Conservation (phyloP, 1,284 basidiomycete species). For the Phlebopus sp. region DNA sequence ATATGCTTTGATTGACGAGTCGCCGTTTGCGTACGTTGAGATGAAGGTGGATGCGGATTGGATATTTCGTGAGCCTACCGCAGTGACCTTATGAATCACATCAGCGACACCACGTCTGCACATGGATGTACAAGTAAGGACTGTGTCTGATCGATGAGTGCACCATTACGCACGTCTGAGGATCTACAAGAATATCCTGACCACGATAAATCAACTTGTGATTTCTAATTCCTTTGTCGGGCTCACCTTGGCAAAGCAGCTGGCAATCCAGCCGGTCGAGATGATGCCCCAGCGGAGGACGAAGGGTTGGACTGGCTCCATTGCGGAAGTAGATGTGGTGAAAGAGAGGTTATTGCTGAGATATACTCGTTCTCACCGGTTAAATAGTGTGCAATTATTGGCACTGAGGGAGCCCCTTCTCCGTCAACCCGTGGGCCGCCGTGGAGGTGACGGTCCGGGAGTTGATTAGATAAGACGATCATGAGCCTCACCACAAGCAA, state of each 20-base stretch:
- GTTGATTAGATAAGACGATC: constrained; percentile 15
- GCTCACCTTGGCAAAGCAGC: constrained; percentile 42
- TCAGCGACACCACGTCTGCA: constrained; percentile 67
- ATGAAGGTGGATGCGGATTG: constrained; percentile 76
- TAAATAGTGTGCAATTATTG: constrained; percentile 7
- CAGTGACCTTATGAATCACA: constrained; percentile 72
- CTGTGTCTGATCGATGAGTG: background rate
- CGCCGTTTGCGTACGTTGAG: constrained; percentile 45
- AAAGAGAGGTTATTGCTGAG: constrained; percentile 5
- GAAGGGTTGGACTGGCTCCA: constrained; percentile 30
- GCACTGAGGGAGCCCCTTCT: background rate
- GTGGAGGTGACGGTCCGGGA: constrained; percentile 11
- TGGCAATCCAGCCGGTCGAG: constrained; percentile 49
- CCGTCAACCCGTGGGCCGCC: constrained; percentile 9
- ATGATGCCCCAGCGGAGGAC: constrained; percentile 58
- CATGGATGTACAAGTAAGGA: constrained; percentile 1
- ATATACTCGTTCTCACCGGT: constrained; percentile 2
- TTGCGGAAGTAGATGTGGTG: constrained; percentile 2
- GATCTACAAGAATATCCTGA: constrained; percentile 50
- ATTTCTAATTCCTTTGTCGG: background rate
- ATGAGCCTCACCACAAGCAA: background rate
- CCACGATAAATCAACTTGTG: background rate
- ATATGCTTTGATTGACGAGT: constrained; percentile 61
- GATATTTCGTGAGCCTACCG: constrained; percentile 76
- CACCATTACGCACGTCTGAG: constrained; percentile 40